Percentiles rank a stretch among this genome's conserved stretches.
These are phyloP conservation scores for Kodamaea suecica DNA, from an alignment of 1,139 yeast genomes.

Conservation along the genomic window DNA sequence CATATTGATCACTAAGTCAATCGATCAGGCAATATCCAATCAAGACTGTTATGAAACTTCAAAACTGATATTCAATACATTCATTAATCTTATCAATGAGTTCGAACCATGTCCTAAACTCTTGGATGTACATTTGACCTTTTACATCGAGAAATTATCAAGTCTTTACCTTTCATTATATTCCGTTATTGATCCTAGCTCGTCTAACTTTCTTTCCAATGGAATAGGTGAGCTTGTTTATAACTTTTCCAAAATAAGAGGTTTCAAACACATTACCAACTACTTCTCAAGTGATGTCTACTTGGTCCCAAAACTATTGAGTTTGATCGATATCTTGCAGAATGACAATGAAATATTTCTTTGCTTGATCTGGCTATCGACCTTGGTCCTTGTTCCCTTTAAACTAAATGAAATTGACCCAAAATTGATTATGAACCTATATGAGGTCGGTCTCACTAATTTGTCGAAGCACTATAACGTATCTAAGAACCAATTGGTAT, in stretches of 20 bases:
- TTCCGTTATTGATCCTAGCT: not conserved
- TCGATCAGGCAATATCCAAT: slow-evolving; percentile 5
- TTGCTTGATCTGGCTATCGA: slow-evolving; percentile 70
- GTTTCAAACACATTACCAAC: slow-evolving; percentile 55
- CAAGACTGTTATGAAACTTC: slow-evolving; percentile 11
- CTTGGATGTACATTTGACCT: slow-evolving; percentile 40
- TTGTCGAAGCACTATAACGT: slow-evolving; percentile 25
- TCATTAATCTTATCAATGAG: slow-evolving; percentile 26
- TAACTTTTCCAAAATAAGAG: slow-evolving; percentile 61
- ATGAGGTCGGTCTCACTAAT: slow-evolving; percentile 26
- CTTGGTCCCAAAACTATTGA: slow-evolving; percentile 39
- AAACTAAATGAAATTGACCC: slow-evolving; percentile 42
- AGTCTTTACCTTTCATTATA: slow-evolving; percentile 21
- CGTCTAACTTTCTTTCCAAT: slow-evolving; percentile 4
- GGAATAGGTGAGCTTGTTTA: slow-evolving; percentile 43
- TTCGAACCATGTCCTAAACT: slow-evolving; percentile 58
- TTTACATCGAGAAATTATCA: slow-evolving; percentile 30
- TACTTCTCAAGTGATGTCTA: slow-evolving; percentile 61
- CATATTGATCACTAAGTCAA: slow-evolving; percentile 2
- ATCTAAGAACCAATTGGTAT: slow-evolving; percentile 27
- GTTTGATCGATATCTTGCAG: slow-evolving; percentile 14
- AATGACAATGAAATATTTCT: slow-evolving; percentile 59
- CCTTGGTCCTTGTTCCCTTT: slow-evolving; percentile 71
- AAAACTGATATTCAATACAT: slow-evolving; percentile 9
- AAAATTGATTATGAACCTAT: slow-evolving; percentile 34